Conservation (phyloP, 495 filamentous ascomycete species). For the Glutinoglossum americanum region DNA sequence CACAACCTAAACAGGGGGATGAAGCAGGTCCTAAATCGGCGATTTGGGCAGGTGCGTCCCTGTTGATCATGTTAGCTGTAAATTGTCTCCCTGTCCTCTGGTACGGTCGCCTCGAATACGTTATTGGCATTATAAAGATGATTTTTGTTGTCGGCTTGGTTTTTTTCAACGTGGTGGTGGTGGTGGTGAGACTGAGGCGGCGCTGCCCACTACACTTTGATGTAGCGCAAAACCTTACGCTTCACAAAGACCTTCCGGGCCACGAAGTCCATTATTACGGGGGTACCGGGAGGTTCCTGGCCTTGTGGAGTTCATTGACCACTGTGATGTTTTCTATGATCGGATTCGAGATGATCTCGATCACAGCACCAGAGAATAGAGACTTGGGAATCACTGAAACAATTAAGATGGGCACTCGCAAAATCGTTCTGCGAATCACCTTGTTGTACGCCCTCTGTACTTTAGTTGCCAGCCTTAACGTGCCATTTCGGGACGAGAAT, state of each 20-base stretch:
- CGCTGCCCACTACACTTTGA: too few relatives aligned
- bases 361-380: not conserved
- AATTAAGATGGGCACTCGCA: not conserved
- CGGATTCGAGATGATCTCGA: not conserved
- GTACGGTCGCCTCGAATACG: not conserved
- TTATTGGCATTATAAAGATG: not conserved
- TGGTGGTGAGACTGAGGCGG: too few relatives aligned
- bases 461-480: not conserved
- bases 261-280: too few relatives aligned
- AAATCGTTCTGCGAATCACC: not conserved
- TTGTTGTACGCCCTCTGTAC: not conserved
- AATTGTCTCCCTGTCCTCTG: not conserved
- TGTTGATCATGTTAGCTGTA: too few relatives aligned
- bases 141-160: not conserved
- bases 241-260: too few relatives aligned
- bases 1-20: too few relatives aligned
- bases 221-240: too few relatives aligned
- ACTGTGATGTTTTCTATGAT: too few relatives aligned
- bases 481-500: not conserved
- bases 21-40: too few relatives aligned
- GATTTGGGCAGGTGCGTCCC: too few relatives aligned
- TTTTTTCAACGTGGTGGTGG: not conserved
- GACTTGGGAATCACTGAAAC: not conserved
- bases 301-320: too few relatives aligned
- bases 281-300: too few relatives aligned